These are phyloP conservation scores for Rhytidiadelphus loreus DNA, from an alignment of 225 moss, liverwort and hornwort genomes.

Conservation along the genomic window DNA sequence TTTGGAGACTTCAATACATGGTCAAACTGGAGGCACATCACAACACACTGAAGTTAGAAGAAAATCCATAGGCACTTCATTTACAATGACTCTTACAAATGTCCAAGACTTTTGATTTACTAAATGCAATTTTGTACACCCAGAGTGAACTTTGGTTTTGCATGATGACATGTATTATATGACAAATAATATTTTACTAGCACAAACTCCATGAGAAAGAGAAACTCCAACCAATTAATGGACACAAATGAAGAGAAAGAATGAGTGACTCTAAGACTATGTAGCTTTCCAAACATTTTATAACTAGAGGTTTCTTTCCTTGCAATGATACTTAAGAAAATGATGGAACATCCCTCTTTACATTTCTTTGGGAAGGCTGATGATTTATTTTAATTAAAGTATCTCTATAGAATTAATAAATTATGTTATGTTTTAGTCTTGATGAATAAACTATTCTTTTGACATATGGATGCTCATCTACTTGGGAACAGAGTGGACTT, in stretches of 20 bases:
- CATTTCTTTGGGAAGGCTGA: not conserved
- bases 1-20: slow-evolving; percentile 26
- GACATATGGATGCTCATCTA: not conserved
- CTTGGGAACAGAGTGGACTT: not conserved
- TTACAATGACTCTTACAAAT: too few species aligned
- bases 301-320: not conserved
- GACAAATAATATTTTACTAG: not conserved
- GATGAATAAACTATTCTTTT: not conserved
- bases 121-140: not conserved
- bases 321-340: not conserved
- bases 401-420: not conserved
- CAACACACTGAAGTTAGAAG: not conserved
- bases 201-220: not conserved
- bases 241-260: not conserved
- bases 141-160: not conserved
- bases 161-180: too few species aligned
- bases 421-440: too few species aligned
- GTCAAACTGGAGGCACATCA: slow-evolving; percentile 48
- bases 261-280: not conserved
- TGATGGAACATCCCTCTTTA: not conserved
- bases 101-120: not conserved
- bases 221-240: not conserved
- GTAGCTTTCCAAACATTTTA: not conserved
- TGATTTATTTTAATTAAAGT: not conserved
- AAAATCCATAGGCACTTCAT: too few species aligned